Percentiles rank a stretch among this genome's conserved stretches.
These are phyloP conservation scores for Aspergillus niger DNA, from an alignment of 2,329 filamentous ascomycete species.

Conservation along the genomic window DNA sequence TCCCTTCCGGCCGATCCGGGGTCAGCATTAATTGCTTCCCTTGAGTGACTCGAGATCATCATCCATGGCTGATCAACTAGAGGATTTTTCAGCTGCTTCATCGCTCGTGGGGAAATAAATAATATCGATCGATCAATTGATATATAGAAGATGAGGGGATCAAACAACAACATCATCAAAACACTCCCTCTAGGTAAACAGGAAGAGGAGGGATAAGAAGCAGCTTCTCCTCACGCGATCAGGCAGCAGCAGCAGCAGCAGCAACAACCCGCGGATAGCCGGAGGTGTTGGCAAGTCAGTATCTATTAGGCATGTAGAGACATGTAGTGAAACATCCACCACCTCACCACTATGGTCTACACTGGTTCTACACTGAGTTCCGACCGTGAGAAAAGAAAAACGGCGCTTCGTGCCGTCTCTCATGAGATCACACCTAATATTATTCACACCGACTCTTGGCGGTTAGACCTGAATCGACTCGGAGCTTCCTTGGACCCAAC, in stretches of 20 bases:
- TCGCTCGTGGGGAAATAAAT: not conserved
- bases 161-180: too few species aligned
- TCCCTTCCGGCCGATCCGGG: constrained; percentile 13
- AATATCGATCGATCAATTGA: not conserved
- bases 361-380: not conserved
- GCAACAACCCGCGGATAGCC: not conserved
- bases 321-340: too few species aligned
- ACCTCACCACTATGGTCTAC: too few species aligned
- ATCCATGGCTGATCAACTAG: too few species aligned
- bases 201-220: not conserved
- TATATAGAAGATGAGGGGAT: not conserved
- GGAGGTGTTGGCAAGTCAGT: not conserved
- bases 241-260: constrained; percentile 1
- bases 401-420: too few species aligned
- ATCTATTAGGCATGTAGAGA: not conserved
- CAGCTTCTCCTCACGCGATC: not conserved
- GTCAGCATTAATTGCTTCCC: not conserved
- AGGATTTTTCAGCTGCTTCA: too few species aligned
- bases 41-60: not conserved
- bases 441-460: constrained; percentile 8
- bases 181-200: too few species aligned
- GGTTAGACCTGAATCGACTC: not conserved
- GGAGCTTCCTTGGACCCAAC: constrained; percentile 1
- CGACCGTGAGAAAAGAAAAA: not conserved
- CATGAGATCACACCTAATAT: too few species aligned